Conservation (phyloP, 192 early-diverging fungal species). For the Rhizoclosmatium globosum region DNA sequence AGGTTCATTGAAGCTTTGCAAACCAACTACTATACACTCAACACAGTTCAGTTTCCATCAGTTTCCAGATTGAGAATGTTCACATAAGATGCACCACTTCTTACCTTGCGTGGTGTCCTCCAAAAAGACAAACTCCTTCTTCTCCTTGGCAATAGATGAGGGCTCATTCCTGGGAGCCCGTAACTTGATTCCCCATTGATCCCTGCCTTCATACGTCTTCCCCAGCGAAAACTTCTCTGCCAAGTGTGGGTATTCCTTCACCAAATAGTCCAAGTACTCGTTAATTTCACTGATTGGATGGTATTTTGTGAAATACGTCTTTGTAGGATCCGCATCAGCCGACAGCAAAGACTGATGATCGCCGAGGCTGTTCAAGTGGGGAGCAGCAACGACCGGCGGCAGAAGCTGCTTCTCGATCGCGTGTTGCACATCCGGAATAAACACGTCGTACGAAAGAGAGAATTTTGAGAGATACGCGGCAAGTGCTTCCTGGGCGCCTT, state of each 20-base stretch:
- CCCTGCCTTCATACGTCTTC: conserved; percentile 58
- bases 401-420: conserved; percentile 24
- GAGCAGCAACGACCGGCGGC: not conserved
- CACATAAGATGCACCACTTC: not conserved
- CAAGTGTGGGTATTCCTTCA: conserved; percentile 49
- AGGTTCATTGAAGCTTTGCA: not conserved
- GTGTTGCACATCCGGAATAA: conserved; percentile 31
- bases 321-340: not conserved
- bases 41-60: no score
- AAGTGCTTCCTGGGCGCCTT: conserved; percentile 22
- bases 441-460: not conserved
- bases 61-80: not conserved
- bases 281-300: conserved; percentile 54
- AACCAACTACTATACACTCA: not conserved
- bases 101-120: conserved; percentile 40
- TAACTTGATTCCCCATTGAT: conserved; percentile 57
- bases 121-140: conserved; percentile 45
- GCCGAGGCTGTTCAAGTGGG: not conserved
- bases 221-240: conserved; percentile 53
- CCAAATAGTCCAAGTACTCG: conserved; percentile 50
- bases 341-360: not conserved
- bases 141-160: not conserved
- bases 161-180: conserved; percentile 24
- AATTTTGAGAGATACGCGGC: not conserved
- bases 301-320: conserved; percentile 43